Percentiles rank a stretch among this genome's conserved stretches.
Conservation (phyloP, 305 asterid species). For the Fraxinus ornus region DNA sequence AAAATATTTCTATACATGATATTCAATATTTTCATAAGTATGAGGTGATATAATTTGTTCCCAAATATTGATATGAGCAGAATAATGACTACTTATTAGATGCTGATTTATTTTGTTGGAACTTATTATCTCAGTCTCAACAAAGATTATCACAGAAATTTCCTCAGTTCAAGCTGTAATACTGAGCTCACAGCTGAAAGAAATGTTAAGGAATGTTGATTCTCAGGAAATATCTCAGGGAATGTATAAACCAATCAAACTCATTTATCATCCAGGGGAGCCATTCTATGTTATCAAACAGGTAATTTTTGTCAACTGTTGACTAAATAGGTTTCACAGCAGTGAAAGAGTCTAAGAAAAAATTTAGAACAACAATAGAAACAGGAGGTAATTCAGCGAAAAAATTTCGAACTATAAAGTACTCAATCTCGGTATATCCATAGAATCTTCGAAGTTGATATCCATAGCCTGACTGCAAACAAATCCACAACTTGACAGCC, state of each 20-base stretch:
- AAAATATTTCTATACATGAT: background rate
- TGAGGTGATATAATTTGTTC: background rate
- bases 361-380: background rate
- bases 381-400: background rate
- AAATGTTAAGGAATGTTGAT: slow-evolving; percentile 56
- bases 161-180: slow-evolving; percentile 76
- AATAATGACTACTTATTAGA: background rate
- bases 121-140: slow-evolving; percentile 41
- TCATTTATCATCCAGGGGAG: slow-evolving; percentile 58
- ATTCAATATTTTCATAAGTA: background rate
- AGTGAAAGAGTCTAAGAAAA: background rate
- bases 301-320: slow-evolving; percentile 29
- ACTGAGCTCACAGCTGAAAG: slow-evolving; percentile 79
- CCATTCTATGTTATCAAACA: slow-evolving; percentile 79
- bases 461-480: slow-evolving; percentile 13
- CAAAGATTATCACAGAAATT: slow-evolving; percentile 63
- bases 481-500: slow-evolving; percentile 42
- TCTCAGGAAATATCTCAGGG: slow-evolving; percentile 53
- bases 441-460: background rate
- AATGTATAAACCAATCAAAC: slow-evolving; percentile 63
- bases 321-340: background rate
- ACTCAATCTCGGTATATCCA: background rate
- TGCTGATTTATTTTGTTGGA: background rate
- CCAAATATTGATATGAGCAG: background rate
- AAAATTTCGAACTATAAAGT: background rate